Evolutionary conservation across 768 basidiomycete species (phyloP).

Genomic region (Hygrocybe punicea): DNA sequence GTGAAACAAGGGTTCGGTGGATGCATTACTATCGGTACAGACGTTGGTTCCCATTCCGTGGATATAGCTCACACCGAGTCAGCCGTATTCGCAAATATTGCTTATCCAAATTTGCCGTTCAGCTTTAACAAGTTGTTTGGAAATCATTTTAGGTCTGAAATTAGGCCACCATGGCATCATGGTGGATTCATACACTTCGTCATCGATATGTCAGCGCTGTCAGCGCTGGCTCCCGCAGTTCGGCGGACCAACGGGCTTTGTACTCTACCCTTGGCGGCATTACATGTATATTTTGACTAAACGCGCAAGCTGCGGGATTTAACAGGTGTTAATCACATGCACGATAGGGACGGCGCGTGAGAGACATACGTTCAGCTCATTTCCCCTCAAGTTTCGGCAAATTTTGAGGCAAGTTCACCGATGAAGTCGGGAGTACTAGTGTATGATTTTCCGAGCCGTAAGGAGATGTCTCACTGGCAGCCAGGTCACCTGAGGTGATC

Average conservation of each 20-base stretch:
- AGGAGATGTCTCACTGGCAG: too few relatives aligned
- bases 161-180: slow-evolving; percentile 35
- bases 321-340: too few relatives aligned
- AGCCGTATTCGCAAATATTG: slow-evolving; percentile 26
- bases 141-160: slow-evolving; percentile 24
- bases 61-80: neutral
- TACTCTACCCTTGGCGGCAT: slow-evolving; percentile 7
- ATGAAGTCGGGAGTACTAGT: too few relatives aligned
- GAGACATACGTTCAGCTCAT: too few relatives aligned
- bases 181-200: slow-evolving; percentile 37
- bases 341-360: too few relatives aligned
- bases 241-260: slow-evolving; percentile 7
- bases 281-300: slow-evolving; percentile 8
- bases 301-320: neutral
- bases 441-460: too few relatives aligned
- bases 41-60: too few relatives aligned
- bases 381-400: too few relatives aligned
- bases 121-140: neutral
- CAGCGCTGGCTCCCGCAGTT: neutral
- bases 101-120: slow-evolving; percentile 42
- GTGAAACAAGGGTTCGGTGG: slow-evolving; percentile 42
- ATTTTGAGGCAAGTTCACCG: too few relatives aligned
- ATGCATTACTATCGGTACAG: slow-evolving; percentile 39
- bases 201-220: neutral
- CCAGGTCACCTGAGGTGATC: too few relatives aligned